These are phyloP conservation scores for Chlorokybus atmophyticus DNA, from an alignment of 139 green algal species.

Conservation along the genomic window DNA sequence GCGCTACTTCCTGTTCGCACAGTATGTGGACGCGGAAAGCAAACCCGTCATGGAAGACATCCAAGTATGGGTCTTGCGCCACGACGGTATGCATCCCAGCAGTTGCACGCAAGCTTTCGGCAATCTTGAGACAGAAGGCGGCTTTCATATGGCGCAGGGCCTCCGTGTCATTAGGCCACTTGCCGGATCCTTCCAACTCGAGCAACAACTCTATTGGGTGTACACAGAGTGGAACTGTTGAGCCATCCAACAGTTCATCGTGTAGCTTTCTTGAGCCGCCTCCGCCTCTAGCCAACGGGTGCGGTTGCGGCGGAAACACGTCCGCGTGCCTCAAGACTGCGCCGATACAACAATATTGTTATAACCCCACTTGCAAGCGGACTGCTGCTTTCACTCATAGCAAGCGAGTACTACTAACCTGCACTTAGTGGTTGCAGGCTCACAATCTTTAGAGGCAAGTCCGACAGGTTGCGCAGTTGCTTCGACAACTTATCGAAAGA, in stretches of 20 bases:
- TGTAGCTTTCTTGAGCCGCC: too few relatives aligned
- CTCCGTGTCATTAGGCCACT: slow-evolving; percentile 28
- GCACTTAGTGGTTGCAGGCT: slow-evolving; percentile 13
- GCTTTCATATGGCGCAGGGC: slow-evolving; percentile 27
- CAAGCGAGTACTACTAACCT: slow-evolving; percentile 6
- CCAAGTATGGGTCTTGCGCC: slow-evolving; percentile 18
- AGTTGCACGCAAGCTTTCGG: slow-evolving; percentile 16
- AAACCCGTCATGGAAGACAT: slow-evolving; percentile 24
- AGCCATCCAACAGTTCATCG: too few relatives aligned
- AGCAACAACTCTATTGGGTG: slow-evolving; percentile 18
- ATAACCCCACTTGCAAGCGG: too few relatives aligned
- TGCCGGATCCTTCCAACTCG: slow-evolving; percentile 30
- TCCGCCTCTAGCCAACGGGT: slow-evolving; percentile 12
- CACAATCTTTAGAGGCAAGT: slow-evolving; percentile 17
- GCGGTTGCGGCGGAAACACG: slow-evolving; percentile 15
- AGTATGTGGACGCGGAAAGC: slow-evolving; percentile 24
- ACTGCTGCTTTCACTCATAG: too few relatives aligned
- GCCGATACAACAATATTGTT: too few relatives aligned
- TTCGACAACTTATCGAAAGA: slow-evolving; percentile 22
- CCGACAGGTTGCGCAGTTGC: slow-evolving; percentile 5
- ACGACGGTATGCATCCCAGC: slow-evolving; percentile 12
- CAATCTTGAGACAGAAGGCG: slow-evolving; percentile 33
- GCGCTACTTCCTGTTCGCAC: slow-evolving; percentile 9
- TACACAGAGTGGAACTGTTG: slow-evolving; percentile 17
- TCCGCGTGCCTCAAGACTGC: slow-evolving; percentile 16